A percentile compares a stretch with the other conserved stretches of the same genome.
Conservation (phyloP, 768 basidiomycete species). For the Calocybe cyanea region DNA sequence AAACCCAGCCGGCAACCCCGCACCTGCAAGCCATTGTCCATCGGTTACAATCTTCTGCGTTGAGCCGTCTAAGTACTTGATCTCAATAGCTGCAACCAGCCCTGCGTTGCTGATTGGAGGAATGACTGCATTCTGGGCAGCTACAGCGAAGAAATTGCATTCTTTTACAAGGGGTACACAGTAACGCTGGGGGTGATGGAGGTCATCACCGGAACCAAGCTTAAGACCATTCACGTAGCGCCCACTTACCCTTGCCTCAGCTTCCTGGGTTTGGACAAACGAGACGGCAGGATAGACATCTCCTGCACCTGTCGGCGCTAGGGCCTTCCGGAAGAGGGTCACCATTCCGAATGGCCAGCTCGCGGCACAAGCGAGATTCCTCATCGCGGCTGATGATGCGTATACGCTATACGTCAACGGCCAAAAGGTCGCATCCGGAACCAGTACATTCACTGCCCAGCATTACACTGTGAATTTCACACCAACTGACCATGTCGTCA, state of each 20-base stretch:
- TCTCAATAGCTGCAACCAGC: too few relatives aligned
- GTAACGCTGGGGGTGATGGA: constrained; percentile 12
- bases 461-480: constrained; percentile 17
- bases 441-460: constrained; percentile 12
- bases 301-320: constrained; percentile 18
- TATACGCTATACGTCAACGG: constrained; percentile 29
- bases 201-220: constrained; percentile 13
- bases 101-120: too few relatives aligned
- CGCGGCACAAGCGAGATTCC: constrained; percentile 19
- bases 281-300: constrained; percentile 18
- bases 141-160: too few relatives aligned
- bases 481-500: constrained; percentile 14
- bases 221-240: constrained; percentile 14
- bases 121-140: too few relatives aligned
- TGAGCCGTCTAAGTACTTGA: too few relatives aligned
- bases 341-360: constrained; percentile 20
- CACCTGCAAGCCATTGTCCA: too few relatives aligned
- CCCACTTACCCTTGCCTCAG: constrained; percentile 17
- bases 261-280: constrained; percentile 30
- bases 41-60: too few relatives aligned
- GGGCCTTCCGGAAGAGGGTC: constrained; percentile 27
- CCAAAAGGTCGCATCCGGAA: constrained; percentile 19
- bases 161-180: constrained; percentile 23
- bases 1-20: too few relatives aligned
- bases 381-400: constrained; percentile 23